Evolutionary conservation across 2,329 filamentous ascomycete genomes (phyloP).

Genomic region (Delphinella strobiligena): DNA sequence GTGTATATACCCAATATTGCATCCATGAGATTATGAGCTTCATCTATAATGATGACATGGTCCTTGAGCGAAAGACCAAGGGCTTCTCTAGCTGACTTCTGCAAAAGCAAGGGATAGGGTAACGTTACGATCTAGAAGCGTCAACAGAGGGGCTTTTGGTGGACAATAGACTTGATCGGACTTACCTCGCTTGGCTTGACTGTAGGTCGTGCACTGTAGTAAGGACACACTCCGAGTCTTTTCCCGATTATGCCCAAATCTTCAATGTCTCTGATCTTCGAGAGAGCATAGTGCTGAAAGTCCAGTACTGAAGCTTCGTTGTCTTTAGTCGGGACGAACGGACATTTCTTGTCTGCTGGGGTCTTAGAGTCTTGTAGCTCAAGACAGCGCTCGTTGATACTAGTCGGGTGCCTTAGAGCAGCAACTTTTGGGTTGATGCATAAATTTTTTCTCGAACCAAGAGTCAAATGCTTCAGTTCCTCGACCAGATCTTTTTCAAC

Average conservation of each 20-base stretch:
- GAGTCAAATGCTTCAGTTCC: conserved; percentile 64
- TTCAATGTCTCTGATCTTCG: conserved; percentile 84
- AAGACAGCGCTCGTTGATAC: conserved; percentile 86
- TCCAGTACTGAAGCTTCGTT: conserved; percentile 59
- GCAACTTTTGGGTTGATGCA: conserved; percentile 83
- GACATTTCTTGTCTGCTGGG: conserved; percentile 55
- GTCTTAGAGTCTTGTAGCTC: conserved; percentile 69
- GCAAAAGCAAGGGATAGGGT: conserved; percentile 81
- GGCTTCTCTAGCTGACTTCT: conserved; percentile 76
- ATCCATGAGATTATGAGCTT: conserved; percentile 96
- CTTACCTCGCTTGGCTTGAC: conserved; percentile 63
- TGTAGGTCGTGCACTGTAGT: conserved; percentile 83
- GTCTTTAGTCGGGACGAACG: conserved; percentile 67
- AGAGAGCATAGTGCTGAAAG: conserved; percentile 75
- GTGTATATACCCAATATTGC: conserved; percentile 82
- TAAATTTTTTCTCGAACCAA: conserved; percentile 75
- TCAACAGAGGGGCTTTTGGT: not conserved
- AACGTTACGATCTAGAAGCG: conserved; percentile 61
- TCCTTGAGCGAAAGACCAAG: conserved; percentile 74
- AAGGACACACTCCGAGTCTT: conserved; percentile 73
- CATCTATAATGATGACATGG: conserved; percentile 90
- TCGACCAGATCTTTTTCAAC: conserved; percentile 34
- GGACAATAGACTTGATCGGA: not conserved
- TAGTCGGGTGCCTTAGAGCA: conserved; percentile 55
- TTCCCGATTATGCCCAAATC: conserved; percentile 71